Evolutionary conservation across 306 rosid genomes (phyloP).

Genomic region (Oxytropis ochrocephala): DNA sequence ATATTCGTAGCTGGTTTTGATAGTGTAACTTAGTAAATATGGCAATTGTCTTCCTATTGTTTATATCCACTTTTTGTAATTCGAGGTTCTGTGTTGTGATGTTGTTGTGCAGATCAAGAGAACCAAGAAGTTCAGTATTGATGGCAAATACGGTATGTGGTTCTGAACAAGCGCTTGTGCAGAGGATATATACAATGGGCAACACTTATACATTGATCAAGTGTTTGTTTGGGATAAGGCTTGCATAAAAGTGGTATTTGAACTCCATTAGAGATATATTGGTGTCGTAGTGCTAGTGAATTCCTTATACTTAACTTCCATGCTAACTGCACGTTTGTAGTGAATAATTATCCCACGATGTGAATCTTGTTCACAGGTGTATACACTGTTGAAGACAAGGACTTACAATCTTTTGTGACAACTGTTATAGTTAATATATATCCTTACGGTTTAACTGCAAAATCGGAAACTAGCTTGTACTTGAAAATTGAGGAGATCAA

Average conservation of each 20-base stretch:
- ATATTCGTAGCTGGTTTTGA: no score
- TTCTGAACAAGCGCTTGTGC: no score
- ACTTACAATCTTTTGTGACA: constrained; percentile 57
- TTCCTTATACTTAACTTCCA: neutral
- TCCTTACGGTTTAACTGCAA: constrained; percentile 40
- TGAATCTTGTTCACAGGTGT: constrained; percentile 48
- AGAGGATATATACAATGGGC: neutral
- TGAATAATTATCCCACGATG: constrained; percentile 6
- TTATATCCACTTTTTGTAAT: no score
- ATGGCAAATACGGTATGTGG: no score
- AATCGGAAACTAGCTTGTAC: constrained; percentile 27
- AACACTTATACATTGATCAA: neutral
- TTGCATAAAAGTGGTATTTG: neutral
- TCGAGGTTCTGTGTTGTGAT: no score
- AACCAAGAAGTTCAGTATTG: no score
- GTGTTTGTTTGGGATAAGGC: neutral
- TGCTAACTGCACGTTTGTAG: constrained; percentile 1
- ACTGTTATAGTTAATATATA: constrained; percentile 41
- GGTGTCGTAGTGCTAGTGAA: neutral
- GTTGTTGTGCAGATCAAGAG: no score
- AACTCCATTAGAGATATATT: neutral
- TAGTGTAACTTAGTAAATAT: no score
- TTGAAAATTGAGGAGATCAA: constrained; percentile 46
- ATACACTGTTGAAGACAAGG: constrained; percentile 53
- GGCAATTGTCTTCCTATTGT: no score